A percentile compares a stretch with the other conserved stretches of the same genome.
These are phyloP conservation scores for Rhizoclosmatium globosum DNA, from an alignment of 192 early-diverging fungal genomes.

Conservation along the genomic window DNA sequence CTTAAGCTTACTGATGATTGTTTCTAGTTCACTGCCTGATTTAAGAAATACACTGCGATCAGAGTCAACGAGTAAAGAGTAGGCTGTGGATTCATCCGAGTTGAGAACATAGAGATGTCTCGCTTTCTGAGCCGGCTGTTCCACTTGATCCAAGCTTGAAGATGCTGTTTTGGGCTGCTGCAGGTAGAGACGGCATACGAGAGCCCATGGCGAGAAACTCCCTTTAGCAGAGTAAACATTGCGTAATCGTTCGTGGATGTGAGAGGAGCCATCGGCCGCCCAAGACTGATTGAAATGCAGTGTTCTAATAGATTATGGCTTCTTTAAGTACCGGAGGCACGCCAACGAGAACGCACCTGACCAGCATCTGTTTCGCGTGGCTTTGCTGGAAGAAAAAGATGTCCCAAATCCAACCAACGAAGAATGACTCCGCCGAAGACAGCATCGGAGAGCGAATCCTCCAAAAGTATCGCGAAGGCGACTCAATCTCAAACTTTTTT, in stretches of 20 bases:
- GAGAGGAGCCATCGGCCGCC: constrained; percentile 11
- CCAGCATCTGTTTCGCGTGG: no score
- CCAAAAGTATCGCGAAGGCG: constrained; percentile 33
- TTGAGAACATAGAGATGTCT: constrained; percentile 11
- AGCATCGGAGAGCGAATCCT: neutral
- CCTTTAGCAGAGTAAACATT: neutral
- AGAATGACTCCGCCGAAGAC: neutral
- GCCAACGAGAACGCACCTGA: no score
- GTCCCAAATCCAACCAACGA: no score
- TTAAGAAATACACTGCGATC: neutral
- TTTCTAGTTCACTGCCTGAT: constrained; percentile 15
- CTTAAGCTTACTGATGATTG: constrained; percentile 27
- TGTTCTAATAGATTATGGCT: neutral
- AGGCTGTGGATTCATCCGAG: neutral
- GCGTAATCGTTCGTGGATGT: constrained; percentile 16
- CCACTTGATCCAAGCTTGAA: neutral
- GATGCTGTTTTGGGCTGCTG: neutral
- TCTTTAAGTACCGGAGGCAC: no score
- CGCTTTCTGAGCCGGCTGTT: neutral
- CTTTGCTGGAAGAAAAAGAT: no score
- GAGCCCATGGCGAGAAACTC: neutral
- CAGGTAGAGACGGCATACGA: constrained; percentile 4
- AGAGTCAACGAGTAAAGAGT: neutral
- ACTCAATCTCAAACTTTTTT: constrained; percentile 32
- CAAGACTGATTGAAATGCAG: constrained; percentile 11